These are phyloP conservation scores for Penicillium malachiteum DNA, from an alignment of 495 filamentous ascomycete species.

Conservation along the genomic window DNA sequence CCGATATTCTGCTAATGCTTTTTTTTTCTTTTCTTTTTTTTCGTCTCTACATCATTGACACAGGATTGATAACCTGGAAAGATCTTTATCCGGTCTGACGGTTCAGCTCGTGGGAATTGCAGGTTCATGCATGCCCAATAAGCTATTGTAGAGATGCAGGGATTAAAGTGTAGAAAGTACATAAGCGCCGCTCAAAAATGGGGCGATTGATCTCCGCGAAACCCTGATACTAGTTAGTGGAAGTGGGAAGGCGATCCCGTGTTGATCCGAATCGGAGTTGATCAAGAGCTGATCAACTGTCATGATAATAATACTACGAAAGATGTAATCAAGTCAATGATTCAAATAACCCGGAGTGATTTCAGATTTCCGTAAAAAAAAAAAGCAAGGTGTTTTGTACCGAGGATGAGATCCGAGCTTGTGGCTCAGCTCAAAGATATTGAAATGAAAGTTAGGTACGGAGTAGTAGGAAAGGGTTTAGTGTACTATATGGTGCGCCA, in stretches of 20 bases:
- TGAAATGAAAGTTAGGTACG: background rate
- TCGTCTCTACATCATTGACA: too few species aligned
- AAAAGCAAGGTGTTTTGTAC: too few species aligned
- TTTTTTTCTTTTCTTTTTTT: background rate
- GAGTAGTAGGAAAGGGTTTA: background rate
- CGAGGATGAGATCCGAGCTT: conserved; percentile 13
- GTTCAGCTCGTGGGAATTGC: conserved; percentile 6
- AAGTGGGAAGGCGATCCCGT: background rate
- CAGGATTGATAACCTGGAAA: background rate
- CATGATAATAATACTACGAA: too few species aligned
- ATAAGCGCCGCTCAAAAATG: conserved; percentile 6
- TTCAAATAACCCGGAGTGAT: too few species aligned
- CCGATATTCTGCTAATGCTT: background rate
- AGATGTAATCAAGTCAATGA: too few species aligned
- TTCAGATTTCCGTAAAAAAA: too few species aligned
- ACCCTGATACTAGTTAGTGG: background rate
- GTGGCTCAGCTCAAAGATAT: conserved; percentile 20
- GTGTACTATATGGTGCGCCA: conserved; percentile 6
- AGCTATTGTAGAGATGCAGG: background rate
- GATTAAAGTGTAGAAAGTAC: background rate
- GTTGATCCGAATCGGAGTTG: background rate
- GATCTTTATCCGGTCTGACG: conserved; percentile 6
- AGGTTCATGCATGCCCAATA: conserved; percentile 3
- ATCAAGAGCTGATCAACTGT: too few species aligned
- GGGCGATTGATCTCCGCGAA: background rate